phyloP scores from a whole-genome alignment of 306 rosid genomes.

The Ochetophila trinervis region DNA sequence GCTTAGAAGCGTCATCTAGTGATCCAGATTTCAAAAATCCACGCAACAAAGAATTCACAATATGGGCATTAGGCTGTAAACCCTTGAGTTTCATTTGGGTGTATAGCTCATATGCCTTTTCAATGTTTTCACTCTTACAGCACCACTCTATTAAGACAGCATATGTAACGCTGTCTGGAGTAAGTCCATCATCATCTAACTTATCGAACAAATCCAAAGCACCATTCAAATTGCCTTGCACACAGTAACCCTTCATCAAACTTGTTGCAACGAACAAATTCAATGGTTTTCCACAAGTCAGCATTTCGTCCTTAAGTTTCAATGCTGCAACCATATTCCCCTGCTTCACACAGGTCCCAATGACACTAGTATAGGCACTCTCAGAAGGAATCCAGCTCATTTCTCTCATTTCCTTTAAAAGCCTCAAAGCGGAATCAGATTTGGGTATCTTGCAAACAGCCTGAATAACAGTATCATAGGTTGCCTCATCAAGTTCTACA shows the following conservation, averaged over 20 bases:
- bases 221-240: slow-evolving; percentile 45
- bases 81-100: slow-evolving; percentile 50
- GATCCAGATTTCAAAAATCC: slow-evolving; percentile 45
- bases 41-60: slow-evolving; percentile 40
- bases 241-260: slow-evolving; percentile 63
- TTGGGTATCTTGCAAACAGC: slow-evolving; percentile 45
- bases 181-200: slow-evolving; percentile 40
- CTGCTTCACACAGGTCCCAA: slow-evolving; percentile 60
- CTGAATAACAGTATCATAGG: slow-evolving; percentile 45
- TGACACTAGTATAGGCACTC: slow-evolving; percentile 41
- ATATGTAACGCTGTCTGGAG: slow-evolving; percentile 47
- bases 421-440: slow-evolving; percentile 33
- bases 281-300: slow-evolving; percentile 40
- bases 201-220: slow-evolving; percentile 51
- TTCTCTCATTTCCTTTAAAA: slow-evolving; percentile 62
- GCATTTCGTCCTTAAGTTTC: slow-evolving; percentile 71
- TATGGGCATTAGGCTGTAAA: slow-evolving; percentile 38
- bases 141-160: slow-evolving; percentile 52
- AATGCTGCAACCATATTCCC: slow-evolving; percentile 55
- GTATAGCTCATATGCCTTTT: slow-evolving; percentile 61
- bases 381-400: slow-evolving; percentile 54
- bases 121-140: slow-evolving; percentile 52
- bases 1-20: slow-evolving; percentile 40
- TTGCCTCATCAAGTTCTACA: slow-evolving; percentile 47
- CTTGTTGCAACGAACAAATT: slow-evolving; percentile 44